These are phyloP conservation scores for Metarhizium rileyi DNA, from an alignment of 2,329 filamentous ascomycete species.

Conservation along the genomic window DNA sequence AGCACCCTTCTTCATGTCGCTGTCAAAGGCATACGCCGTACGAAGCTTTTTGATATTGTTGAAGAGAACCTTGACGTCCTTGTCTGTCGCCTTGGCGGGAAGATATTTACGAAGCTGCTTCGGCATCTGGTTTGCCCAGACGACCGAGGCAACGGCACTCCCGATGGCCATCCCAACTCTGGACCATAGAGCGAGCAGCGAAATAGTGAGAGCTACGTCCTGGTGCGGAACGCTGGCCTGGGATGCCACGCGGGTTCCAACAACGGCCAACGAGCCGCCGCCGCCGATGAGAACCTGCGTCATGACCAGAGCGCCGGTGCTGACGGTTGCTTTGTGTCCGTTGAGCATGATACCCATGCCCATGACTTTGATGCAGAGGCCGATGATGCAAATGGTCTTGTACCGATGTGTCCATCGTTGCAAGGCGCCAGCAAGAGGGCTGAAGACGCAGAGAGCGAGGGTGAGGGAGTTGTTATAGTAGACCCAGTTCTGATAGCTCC, in stretches of 20 bases:
- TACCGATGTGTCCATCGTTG: conserved; percentile 28
- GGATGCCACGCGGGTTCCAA: conserved; percentile 25
- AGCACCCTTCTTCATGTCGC: neutral
- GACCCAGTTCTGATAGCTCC: conserved; percentile 26
- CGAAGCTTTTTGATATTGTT: conserved; percentile 17
- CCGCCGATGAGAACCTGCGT: conserved; percentile 26
- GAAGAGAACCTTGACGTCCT: conserved; percentile 18
- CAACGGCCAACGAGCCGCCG: conserved; percentile 24
- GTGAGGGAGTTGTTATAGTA: conserved; percentile 26
- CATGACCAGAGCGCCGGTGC: conserved; percentile 22
- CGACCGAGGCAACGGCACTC: conserved; percentile 23
- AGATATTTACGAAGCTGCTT: conserved; percentile 15
- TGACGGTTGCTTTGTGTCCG: conserved; percentile 18
- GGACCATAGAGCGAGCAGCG: conserved; percentile 25
- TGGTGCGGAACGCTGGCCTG: conserved; percentile 30
- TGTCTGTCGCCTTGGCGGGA: conserved; percentile 13
- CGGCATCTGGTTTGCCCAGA: conserved; percentile 25
- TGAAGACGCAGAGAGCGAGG: conserved; percentile 23
- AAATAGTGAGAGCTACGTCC: conserved; percentile 25
- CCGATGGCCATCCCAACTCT: conserved; percentile 26
- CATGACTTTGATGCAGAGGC: conserved; percentile 24
- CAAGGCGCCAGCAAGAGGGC: conserved; percentile 21
- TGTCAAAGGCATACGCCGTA: neutral
- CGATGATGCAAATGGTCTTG: conserved; percentile 26
- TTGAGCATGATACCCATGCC: conserved; percentile 26